Conservation (phyloP, 2,329 filamentous ascomycete species). For the Nectriaceae sp. region DNA sequence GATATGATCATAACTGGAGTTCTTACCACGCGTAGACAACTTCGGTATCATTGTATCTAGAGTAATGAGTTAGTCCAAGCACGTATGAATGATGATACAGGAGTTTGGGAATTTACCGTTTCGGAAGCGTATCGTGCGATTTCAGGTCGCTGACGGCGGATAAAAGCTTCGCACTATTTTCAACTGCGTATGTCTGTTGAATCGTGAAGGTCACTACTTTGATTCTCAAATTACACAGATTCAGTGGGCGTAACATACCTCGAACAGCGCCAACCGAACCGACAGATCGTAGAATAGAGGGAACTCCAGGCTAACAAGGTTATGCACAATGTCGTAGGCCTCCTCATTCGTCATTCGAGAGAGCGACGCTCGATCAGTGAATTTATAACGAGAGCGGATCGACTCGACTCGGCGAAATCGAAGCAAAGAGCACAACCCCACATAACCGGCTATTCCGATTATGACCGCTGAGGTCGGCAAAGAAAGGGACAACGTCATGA, state of each 20-base stretch:
- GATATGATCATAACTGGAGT: not conserved
- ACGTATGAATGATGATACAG: not conserved
- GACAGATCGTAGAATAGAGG: constrained; percentile 39
- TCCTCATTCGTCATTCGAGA: constrained; percentile 44
- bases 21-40: constrained; percentile 39
- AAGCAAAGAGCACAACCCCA: constrained; percentile 35
- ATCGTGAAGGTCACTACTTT: constrained; percentile 1
- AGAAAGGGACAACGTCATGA: not conserved
- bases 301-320: constrained; percentile 37
- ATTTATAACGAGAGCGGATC: constrained; percentile 33
- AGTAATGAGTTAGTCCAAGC: not conserved
- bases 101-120: constrained; percentile 31
- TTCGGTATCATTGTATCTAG: constrained; percentile 44
- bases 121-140: constrained; percentile 32
- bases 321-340: constrained; percentile 45
- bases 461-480: constrained; percentile 12
- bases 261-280: constrained; percentile 43
- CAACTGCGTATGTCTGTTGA: constrained; percentile 41
- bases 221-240: not conserved
- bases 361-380: constrained; percentile 37
- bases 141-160: constrained; percentile 38
- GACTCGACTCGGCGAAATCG: constrained; percentile 38
- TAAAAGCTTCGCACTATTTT: constrained; percentile 39
- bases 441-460: constrained; percentile 32
- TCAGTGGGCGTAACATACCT: constrained; percentile 25